Base-by-base conservation (phyloP, 371 early-diverging fungal genomes). In the Mucor piriformis region DNA sequence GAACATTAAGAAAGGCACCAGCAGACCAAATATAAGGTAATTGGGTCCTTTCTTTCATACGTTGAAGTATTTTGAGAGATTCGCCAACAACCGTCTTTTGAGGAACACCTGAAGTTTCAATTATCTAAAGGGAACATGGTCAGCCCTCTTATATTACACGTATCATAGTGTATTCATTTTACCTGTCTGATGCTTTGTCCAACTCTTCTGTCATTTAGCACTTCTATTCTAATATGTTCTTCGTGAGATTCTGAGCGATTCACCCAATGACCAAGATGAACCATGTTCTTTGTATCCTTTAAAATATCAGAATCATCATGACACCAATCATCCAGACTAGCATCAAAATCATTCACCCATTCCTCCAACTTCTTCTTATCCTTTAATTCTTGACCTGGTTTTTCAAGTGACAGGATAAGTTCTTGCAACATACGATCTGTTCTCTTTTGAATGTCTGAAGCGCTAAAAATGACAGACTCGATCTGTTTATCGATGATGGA, bases 301-400 rank as follows among this genome's bases (percentile, higher is more conserved):
- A 81, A 40, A 1, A 76, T 55, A 20, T 72, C 67, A 0, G 75
- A 71, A 59, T 81, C 81, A 63, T 81, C 81, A 50, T 81, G 77
- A 32, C 76, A 77, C 81, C 81, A 81, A 57, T 81, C 81, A 54
- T 81, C 81, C 49, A 81, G 57, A 44, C 76, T 76, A 1, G 77
- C 74, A 61, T 81, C 81, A 48, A 81, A 75, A 56, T 81, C 81
- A 55, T 63, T 66, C 2, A 81, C 65, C 81, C 81, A 81, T 56
- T 77, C 74, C 13, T 81, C 81, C 40, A 67, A 56, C 34, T 66
- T 70, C 44, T 67, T 71, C 40, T 70, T 73, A 23, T 78, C 68
- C 21, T 62, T 64, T 1, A 56, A 38, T 18, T 69, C 69, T n/a
- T 68, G 62, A 6, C 58, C 61, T 1, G 77, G 73, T 3, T 71